Evolutionary conservation across 2,329 filamentous ascomycete species (phyloP), one percentile per base, ranked within the genome.

Genomic region (Fusarium poae): DNA sequence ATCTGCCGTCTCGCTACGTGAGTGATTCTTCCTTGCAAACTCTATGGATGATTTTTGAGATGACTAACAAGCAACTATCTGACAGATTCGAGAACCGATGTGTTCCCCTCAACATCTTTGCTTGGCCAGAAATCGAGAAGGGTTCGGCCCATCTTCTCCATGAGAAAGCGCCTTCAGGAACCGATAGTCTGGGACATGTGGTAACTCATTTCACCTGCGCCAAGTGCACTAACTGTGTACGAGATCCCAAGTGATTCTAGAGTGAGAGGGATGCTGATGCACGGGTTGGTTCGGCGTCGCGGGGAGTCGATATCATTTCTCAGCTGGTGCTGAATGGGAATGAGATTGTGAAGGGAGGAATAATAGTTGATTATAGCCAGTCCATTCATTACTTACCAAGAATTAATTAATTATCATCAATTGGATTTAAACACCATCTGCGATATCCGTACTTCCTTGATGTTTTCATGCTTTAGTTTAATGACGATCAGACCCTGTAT

Each of bases 131-230:
- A 57, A 73, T 67, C n/a, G 34, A 66, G 34, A 43, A 50, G 3
- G 73, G 73, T 34, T 74, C 68, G 58, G 34, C 56, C 16, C 67
- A 72, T 8, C 66, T 72, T 9, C 63, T 74, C n/a, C 67, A 69
- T 15, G 63, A 65, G 29, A 40, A 54, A 10, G 25, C 44, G 1
- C 70, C 70, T 12, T 56, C 54, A 13, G 51, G 51, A 10, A 37
- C 65, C 12, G 65, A 58, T 20, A 57, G 56, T 20, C 68, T 73
- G 37, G 73, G 62, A 7, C 37, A 45, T 35, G 54, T 54, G 32
- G 68, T 65, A n/a, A 75, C 73, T n/a, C 68, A 75, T 34, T 75
- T 75, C 44, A 75, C 70, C 2, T 75, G 73, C 43, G 56, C 73
- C 10, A 42, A 59, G 43, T 75, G 73, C 32, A 72, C 68, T 10